Percentiles rank a stretch among this genome's conserved stretches.
Conservation (phyloP, 306 rosid species). For the Vigna mungo region DNA sequence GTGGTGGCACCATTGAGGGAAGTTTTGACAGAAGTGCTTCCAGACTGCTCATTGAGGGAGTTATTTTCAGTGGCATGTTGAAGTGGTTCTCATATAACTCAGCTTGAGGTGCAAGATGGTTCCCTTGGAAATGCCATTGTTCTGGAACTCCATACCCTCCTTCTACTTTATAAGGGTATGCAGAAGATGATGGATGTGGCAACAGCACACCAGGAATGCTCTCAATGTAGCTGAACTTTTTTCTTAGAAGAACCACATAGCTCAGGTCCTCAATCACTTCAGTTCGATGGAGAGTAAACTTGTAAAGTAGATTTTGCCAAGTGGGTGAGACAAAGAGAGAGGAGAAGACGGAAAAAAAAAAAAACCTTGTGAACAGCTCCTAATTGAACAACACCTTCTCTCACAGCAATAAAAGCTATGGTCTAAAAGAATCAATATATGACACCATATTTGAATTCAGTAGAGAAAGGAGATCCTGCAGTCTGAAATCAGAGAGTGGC, state of each 20-base stretch:
- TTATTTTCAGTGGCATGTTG: constrained; percentile 56
- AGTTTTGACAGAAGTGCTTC: constrained; percentile 76
- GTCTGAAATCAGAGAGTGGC: background rate
- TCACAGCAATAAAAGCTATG: constrained; percentile 91
- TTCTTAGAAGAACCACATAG: constrained; percentile 79
- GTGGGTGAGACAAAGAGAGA: background rate
- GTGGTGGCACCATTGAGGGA: constrained; percentile 68
- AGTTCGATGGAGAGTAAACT: constrained; percentile 9
- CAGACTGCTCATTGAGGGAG: constrained; percentile 81
- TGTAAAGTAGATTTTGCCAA: background rate
- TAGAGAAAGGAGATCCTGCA: constrained; percentile 20
- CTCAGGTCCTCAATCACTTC: constrained; percentile 86
- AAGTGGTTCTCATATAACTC: constrained; percentile 55
- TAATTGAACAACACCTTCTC: constrained; percentile 97
- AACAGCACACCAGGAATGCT: constrained; percentile 96
- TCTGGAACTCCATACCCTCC: constrained; percentile 52
- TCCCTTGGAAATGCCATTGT: constrained; percentile 72
- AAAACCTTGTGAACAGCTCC: constrained; percentile 86
- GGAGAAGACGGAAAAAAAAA: constrained; percentile 4
- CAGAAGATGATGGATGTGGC: constrained; percentile 91
- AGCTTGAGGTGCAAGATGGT: constrained; percentile 41
- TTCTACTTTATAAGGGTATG: constrained; percentile 58
- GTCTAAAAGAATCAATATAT: constrained; percentile 60
- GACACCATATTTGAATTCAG: background rate
- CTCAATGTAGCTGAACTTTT: constrained; percentile 90